Evolutionary conservation across 176 grass and related monocot genomes (phyloP), one percentile per base, ranked within the genome.

Genomic region (Hyparrhenia diplandra): DNA sequence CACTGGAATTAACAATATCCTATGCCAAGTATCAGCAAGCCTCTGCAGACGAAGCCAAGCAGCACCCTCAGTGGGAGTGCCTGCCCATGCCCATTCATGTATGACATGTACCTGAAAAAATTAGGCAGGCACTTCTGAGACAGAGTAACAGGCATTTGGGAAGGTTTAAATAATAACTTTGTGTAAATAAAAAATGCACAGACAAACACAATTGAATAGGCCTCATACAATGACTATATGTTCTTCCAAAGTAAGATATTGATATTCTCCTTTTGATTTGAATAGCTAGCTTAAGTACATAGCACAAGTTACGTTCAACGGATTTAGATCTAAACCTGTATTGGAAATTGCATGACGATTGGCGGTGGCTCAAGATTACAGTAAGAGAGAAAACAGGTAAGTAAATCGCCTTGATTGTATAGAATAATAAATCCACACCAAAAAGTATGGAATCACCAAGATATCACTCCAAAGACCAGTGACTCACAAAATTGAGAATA

Each of bases 31-130:
- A 81, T 95, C 96, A 73, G 92, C 86, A 13, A 98, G 82, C 71
- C 90, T 94, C 80, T 98, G 92, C 59, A 98, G 42, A 67, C 96
- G 96, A 18, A 98, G 96, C 96, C 96, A 98, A 30, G 96, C 86
- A 77, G 96, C 96, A 14, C 96, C 92, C 76, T 98, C 96, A 0
- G 89, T 93, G 62, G 96, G 96, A 8, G 92, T 98, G 72, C 96
- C 96, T 57, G 96, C 96, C 96, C 96, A 98, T 83, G 92, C 96
- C 96, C 92, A 95, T 93, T 95, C 92, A 89, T 98, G 96, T 83
- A 98, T 98, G 67, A 98, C 82, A 77, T 88, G 54, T 65, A 98
- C 96, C 96, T 95, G 84, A 67, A 83, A n/a, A 83, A 27, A 51
- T 46, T 1, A 83, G 32, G 13, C 2, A 51, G 12, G 7, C 10